These are phyloP conservation scores for Globisporangium takayamanum DNA, from an alignment of 352 stramenopile genomes.

Conservation along the genomic window DNA sequence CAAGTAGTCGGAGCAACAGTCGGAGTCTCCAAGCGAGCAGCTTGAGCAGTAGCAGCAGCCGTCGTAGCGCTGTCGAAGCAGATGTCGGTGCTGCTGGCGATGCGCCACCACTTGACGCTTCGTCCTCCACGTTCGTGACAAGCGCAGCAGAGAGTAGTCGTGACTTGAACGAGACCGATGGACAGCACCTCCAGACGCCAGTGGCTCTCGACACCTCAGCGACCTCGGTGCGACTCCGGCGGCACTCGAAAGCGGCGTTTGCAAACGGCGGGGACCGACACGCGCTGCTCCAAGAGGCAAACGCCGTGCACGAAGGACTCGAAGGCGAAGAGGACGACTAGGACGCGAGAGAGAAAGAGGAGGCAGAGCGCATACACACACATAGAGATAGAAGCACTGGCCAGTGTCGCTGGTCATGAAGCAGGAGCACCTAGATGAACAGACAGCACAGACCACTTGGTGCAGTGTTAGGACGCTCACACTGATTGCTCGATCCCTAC, in stretches of 20 bases:
- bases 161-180: no score
- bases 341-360: not conserved
- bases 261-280: not conserved
- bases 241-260: slow-evolving; percentile 4
- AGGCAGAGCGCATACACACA: not conserved
- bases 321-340: slow-evolving; percentile 3
- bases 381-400: not conserved
- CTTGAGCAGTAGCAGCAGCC: no score
- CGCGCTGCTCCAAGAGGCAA: slow-evolving; percentile 8
- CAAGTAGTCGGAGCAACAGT: not conserved
- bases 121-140: no score
- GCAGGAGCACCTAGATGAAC: not conserved
- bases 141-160: no score
- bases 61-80: no score
- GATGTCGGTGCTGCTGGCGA: no score
- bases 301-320: slow-evolving; percentile 6
- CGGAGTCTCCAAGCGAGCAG: no score
- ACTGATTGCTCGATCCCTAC: not conserved
- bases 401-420: not conserved
- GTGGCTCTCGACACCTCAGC: not conserved
- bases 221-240: not conserved
- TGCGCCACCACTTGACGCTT: no score
- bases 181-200: not conserved
- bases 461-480: not conserved
- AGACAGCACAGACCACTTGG: not conserved